Conservation (phyloP, 2,329 filamentous ascomycete genomes). For the Teratosphaeria destructans region DNA sequence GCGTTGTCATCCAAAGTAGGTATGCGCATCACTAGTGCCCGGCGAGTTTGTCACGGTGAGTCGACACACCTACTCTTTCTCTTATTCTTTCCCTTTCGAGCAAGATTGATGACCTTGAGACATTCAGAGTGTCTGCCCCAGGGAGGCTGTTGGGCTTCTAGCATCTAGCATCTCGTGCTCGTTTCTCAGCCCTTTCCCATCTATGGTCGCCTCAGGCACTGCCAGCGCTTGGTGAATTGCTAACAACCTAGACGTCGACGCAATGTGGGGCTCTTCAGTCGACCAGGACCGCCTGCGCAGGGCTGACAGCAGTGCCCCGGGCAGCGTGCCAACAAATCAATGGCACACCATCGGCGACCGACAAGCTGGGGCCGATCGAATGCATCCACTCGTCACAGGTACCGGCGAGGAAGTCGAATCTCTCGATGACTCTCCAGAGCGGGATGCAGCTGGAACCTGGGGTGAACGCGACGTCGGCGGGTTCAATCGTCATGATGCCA, state of each 20-base stretch:
- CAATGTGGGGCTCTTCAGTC: constrained; percentile 20
- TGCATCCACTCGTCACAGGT: constrained; percentile 11
- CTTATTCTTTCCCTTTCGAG: not conserved
- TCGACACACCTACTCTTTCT: not conserved
- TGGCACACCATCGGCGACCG: constrained; percentile 17
- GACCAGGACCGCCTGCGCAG: constrained; percentile 18
- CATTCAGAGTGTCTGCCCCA: not conserved
- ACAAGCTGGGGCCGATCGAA: constrained; percentile 11
- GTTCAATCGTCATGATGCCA: constrained; percentile 42
- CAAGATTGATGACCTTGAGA: not conserved
- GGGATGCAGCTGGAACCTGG: constrained; percentile 43
- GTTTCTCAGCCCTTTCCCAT: not conserved
- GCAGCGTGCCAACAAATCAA: constrained; percentile 5
- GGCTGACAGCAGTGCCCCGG: constrained; percentile 6
- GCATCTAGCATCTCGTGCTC: not conserved
- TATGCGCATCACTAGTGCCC: not conserved
- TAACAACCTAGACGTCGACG: not conserved
- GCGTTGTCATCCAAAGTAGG: not conserved
- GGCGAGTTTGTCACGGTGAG: not conserved
- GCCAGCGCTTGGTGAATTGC: not conserved
- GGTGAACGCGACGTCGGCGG: constrained; percentile 50
- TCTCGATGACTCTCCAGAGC: constrained; percentile 22
- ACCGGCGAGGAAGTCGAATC: constrained; percentile 19
- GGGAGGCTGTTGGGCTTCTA: not conserved
- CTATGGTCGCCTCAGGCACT: not conserved